A percentile compares a stretch with the other conserved stretches of the same genome.
phyloP scores from a whole-genome alignment of 192 early-diverging fungal genomes.

The Entomortierella parvispora region DNA sequence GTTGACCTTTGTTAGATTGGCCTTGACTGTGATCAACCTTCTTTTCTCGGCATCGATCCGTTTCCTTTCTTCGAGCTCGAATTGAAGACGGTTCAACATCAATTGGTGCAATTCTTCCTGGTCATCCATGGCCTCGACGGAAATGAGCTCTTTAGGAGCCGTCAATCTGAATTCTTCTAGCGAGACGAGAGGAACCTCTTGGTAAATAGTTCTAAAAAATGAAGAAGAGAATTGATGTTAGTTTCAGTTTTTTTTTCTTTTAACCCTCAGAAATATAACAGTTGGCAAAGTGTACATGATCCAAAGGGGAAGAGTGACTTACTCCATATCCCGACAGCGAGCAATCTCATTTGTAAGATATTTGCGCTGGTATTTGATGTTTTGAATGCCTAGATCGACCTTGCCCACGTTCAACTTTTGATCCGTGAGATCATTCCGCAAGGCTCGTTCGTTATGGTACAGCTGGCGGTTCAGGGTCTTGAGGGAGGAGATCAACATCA shows the following conservation, averaged over 20 bases:
- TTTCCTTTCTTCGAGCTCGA: conserved; percentile 46
- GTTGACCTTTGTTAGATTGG: conserved; percentile 32
- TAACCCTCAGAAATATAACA: neutral
- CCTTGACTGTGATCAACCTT: conserved; percentile 37
- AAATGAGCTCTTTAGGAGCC: conserved; percentile 24
- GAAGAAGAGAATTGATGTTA: neutral
- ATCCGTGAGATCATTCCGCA: conserved; percentile 35
- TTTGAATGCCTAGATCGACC: conserved; percentile 39
- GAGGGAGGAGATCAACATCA: conserved; percentile 11
- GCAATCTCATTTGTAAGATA: conserved; percentile 45
- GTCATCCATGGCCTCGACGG: conserved; percentile 11
- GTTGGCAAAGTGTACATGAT: neutral
- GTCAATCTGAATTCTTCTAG: conserved; percentile 33
- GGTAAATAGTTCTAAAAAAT: conserved; percentile 36
- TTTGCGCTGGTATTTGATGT: conserved; percentile 51
- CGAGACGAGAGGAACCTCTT: conserved; percentile 41
- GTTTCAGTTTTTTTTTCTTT: no score
- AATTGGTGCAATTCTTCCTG: conserved; percentile 9
- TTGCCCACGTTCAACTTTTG: conserved; percentile 32
- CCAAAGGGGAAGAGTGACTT: neutral
- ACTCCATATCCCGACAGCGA: conserved; percentile 49
- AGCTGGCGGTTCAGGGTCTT: conserved; percentile 37
- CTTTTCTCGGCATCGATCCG: conserved; percentile 49
- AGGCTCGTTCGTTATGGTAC: conserved; percentile 27
- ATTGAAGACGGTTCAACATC: conserved; percentile 43